Evolutionary conservation across 2,329 filamentous ascomycete species (phyloP).

Genomic region (Fusarium vanettenii): DNA sequence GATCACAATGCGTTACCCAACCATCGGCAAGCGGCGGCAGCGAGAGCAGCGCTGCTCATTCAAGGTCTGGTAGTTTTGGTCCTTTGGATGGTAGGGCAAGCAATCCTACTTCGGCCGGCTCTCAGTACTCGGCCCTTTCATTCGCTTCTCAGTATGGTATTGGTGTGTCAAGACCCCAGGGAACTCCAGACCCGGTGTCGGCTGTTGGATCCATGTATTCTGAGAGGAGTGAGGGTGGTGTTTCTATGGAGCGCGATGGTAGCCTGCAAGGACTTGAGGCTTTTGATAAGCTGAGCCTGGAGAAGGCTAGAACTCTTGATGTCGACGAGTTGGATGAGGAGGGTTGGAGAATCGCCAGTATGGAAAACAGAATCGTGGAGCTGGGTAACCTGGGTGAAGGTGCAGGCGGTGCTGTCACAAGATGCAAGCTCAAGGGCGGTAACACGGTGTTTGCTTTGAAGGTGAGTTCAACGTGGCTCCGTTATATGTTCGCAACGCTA

Average conservation of each 20-base stretch:
- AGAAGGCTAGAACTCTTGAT: conserved; percentile 85
- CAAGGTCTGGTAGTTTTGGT: conserved; percentile 86
- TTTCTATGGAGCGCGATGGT: conserved; percentile 83
- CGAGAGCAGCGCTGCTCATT: conserved; percentile 82
- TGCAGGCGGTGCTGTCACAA: conserved; percentile 93
- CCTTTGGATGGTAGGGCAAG: conserved; percentile 79
- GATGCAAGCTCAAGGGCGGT: conserved; percentile 87
- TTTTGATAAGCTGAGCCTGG: conserved; percentile 83
- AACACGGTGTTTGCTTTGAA: conserved; percentile 97
- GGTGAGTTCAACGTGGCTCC: conserved; percentile 63
- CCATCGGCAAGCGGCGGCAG: conserved; percentile 81
- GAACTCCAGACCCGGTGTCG: conserved; percentile 86
- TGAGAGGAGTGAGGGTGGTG: conserved; percentile 79
- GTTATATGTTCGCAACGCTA: conserved; percentile 17
- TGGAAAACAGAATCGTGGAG: conserved; percentile 88
- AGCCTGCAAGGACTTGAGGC: conserved; percentile 82
- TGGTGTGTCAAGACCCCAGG: conserved; percentile 70
- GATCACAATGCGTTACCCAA: conserved; percentile 62
- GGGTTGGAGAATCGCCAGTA: conserved; percentile 92
- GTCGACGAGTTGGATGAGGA: conserved; percentile 96
- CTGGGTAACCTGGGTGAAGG: conserved; percentile 92
- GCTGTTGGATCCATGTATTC: conserved; percentile 89
- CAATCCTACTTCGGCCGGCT: conserved; percentile 88
- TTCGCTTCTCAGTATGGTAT: conserved; percentile 81
- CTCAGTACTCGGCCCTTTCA: conserved; percentile 84